Evolutionary conservation across 345 rosid genomes (phyloP).

Genomic region (Kandelia obovata): DNA sequence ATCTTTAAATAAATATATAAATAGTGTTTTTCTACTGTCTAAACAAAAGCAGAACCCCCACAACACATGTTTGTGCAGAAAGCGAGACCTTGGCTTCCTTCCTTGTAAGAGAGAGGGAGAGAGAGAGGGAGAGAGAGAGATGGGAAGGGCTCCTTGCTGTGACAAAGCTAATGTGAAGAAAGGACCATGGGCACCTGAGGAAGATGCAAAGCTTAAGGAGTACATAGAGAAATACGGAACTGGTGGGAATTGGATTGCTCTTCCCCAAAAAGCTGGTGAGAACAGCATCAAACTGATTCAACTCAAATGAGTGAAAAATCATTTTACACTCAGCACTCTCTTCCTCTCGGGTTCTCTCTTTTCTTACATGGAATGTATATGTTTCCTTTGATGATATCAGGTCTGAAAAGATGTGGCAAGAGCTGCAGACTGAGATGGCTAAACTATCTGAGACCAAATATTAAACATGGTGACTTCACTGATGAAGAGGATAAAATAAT

Average conservation of each 20-base stretch:
- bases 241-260: slow-evolving; percentile 94
- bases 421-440: slow-evolving; percentile 97
- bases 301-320: background rate
- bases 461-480: slow-evolving; percentile 91
- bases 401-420: slow-evolving; percentile 91
- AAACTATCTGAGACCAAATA: slow-evolving; percentile 89
- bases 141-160: slow-evolving; percentile 98
- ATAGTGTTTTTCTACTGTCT: background rate
- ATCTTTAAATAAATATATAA: background rate
- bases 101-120: background rate
- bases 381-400: slow-evolving; percentile 30
- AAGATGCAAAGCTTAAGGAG: slow-evolving; percentile 79
- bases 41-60: slow-evolving; percentile 19
- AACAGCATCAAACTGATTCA: background rate
- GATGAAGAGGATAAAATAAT: slow-evolving; percentile 79
- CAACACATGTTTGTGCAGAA: slow-evolving; percentile 16
- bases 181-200: slow-evolving; percentile 99
- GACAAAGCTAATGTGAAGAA: slow-evolving; percentile 93
- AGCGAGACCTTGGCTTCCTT: slow-evolving; percentile 5
- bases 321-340: background rate
- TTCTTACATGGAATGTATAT: slow-evolving; percentile 3
- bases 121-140: slow-evolving; percentile 18
- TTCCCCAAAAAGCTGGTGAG: slow-evolving; percentile 90
- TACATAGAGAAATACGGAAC: slow-evolving; percentile 80
- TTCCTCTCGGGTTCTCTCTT: background rate